These are phyloP conservation scores for Leishmania braziliensis DNA, from an alignment of 208 protist species.

Conservation along the genomic window DNA sequence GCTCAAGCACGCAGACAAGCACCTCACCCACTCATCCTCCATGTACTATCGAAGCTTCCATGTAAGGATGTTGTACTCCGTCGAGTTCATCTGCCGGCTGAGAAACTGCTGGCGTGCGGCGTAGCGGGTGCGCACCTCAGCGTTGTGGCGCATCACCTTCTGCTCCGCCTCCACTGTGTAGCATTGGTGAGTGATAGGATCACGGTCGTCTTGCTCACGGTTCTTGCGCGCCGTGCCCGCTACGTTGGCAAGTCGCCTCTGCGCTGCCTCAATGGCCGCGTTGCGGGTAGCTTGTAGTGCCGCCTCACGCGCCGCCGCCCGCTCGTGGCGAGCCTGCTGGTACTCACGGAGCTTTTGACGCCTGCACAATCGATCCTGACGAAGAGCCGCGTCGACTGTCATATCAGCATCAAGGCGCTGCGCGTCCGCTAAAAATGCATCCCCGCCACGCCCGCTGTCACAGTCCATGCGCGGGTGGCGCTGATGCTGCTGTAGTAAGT, in stretches of 20 bases:
- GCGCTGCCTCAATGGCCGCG: slow-evolving; percentile 31
- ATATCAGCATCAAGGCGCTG: slow-evolving; percentile 55
- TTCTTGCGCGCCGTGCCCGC: slow-evolving; percentile 45
- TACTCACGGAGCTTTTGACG: not conserved
- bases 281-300: slow-evolving; percentile 30
- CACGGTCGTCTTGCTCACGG: slow-evolving; percentile 51
- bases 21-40: not conserved
- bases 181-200: slow-evolving; percentile 65
- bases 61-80: slow-evolving; percentile 67
- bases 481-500: slow-evolving; percentile 4
- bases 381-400: slow-evolving; percentile 48
- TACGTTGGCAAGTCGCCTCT: slow-evolving; percentile 28
- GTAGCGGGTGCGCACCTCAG: slow-evolving; percentile 36
- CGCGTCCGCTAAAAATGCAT: slow-evolving; percentile 42
- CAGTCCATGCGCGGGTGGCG: slow-evolving; percentile 2
- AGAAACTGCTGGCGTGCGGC: slow-evolving; percentile 38
- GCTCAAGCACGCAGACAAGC: not conserved
- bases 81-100: slow-evolving; percentile 32
- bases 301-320: slow-evolving; percentile 32
- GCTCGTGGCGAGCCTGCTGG: slow-evolving; percentile 24
- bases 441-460: slow-evolving; percentile 10
- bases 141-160: slow-evolving; percentile 21
- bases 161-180: slow-evolving; percentile 41
- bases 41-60: slow-evolving; percentile 33
- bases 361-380: slow-evolving; percentile 28